Evolutionary conservation across 1,284 basidiomycete species (phyloP).

Genomic region (Cryptococcus hybrid): DNA sequence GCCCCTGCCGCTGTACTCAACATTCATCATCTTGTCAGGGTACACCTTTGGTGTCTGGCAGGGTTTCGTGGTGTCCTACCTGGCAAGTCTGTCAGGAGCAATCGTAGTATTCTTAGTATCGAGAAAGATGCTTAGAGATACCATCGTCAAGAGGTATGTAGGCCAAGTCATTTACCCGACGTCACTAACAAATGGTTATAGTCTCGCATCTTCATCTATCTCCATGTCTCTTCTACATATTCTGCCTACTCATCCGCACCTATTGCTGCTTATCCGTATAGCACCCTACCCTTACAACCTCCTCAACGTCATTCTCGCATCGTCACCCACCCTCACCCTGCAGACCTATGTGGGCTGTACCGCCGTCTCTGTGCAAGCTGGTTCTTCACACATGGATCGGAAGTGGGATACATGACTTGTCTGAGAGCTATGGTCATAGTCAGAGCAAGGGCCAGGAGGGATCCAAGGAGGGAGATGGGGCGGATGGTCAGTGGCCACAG

Average conservation of each 20-base stretch:
- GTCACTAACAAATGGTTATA: slow-evolving; percentile 8
- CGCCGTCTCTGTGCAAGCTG: slow-evolving; percentile 53
- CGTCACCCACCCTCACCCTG: slow-evolving; percentile 51
- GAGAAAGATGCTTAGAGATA: slow-evolving; percentile 35
- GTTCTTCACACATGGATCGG: slow-evolving; percentile 47
- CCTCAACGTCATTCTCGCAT: slow-evolving; percentile 56
- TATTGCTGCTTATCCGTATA: slow-evolving; percentile 54
- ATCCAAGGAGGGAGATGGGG: neutral
- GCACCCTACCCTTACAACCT: slow-evolving; percentile 57
- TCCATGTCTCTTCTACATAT: slow-evolving; percentile 43
- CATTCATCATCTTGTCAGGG: slow-evolving; percentile 54
- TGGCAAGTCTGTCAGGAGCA: slow-evolving; percentile 52
- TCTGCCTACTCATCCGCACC: slow-evolving; percentile 47
- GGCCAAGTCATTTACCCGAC: neutral
- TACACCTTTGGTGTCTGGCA: slow-evolving; percentile 55
- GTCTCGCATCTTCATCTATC: slow-evolving; percentile 38
- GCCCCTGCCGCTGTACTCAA: slow-evolving; percentile 56
- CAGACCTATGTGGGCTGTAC: slow-evolving; percentile 54
- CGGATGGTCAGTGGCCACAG: slow-evolving; percentile 6
- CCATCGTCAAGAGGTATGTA: slow-evolving; percentile 39
- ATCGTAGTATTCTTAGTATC: slow-evolving; percentile 53
- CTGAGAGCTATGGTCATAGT: slow-evolving; percentile 14
- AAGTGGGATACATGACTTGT: slow-evolving; percentile 39
- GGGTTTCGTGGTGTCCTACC: slow-evolving; percentile 54
- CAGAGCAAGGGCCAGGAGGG: neutral